These are phyloP conservation scores for Fistulinella prunicolor DNA, from an alignment of 768 basidiomycete species.

Conservation along the genomic window DNA sequence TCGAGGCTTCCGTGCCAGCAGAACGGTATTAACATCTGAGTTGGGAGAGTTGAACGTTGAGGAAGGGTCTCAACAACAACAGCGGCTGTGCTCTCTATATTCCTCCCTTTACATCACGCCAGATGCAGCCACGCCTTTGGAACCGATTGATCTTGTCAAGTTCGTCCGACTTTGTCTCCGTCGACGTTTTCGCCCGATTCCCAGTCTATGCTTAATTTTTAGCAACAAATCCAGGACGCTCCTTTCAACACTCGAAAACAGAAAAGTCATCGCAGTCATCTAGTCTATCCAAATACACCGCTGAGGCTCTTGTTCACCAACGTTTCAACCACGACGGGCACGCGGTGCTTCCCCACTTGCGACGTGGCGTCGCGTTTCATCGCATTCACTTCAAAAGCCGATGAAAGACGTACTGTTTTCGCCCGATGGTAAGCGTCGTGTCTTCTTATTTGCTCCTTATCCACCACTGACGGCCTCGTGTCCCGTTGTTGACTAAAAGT, in stretches of 20 bases:
- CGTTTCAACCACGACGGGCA: slow-evolving; percentile 94
- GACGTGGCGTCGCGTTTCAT: slow-evolving; percentile 80
- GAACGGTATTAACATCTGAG: too few relatives aligned
- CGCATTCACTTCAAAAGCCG: slow-evolving; percentile 93
- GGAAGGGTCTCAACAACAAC: too few relatives aligned
- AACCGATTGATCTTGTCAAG: too few relatives aligned
- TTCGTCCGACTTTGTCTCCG: too few relatives aligned
- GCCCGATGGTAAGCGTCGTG: slow-evolving; percentile 75
- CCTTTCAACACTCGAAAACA: slow-evolving; percentile 88
- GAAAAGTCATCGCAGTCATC: slow-evolving; percentile 87
- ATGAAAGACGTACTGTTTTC: slow-evolving; percentile 88
- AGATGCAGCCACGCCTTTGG: too few relatives aligned
- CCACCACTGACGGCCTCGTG: background rate
- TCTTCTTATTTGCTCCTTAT: background rate
- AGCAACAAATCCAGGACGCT: slow-evolving; percentile 96
- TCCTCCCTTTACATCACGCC: too few relatives aligned
- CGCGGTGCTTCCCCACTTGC: slow-evolving; percentile 89
- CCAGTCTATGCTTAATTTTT: too few relatives aligned
- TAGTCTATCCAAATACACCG: slow-evolving; percentile 87
- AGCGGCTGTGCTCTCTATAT: too few relatives aligned
- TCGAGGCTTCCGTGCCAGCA: too few relatives aligned
- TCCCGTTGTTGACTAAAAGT: too few relatives aligned
- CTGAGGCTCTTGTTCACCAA: slow-evolving; percentile 91
- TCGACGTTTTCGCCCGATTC: too few relatives aligned
- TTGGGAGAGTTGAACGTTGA: too few relatives aligned